Evolutionary conservation across 176 grass and related monocot genomes (phyloP), one percentile per base, ranked within the genome.

Genomic region (Ampelocalamus luodianensis): DNA sequence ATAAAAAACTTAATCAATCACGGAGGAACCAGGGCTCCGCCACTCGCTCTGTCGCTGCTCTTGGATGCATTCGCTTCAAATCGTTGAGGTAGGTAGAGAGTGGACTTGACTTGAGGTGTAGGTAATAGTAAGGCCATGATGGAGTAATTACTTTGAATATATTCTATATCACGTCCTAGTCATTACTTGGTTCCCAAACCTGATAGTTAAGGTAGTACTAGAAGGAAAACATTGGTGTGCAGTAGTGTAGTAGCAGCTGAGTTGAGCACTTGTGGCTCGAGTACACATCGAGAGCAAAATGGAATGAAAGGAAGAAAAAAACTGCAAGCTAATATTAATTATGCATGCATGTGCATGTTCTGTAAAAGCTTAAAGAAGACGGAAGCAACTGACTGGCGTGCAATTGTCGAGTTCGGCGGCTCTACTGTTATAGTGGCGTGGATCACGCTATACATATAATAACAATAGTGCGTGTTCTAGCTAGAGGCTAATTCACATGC

Each of bases 371-470:
- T 81, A 17, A 56, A 44, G 32, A 53, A 42, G 44, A 40, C 71
- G 22, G 32, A 39, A 75, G 20, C 68, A 74, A 48, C 68, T 49
- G 54, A 26, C 12, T 83, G 26, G 55, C 40, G 81, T 83, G 69
- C 42, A 16, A 14, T 49, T 72, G 51, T 34, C 64, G 29, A 49
- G 17, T n/a, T 37, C 69, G 68, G 26, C 71, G 58, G 68, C 60
- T 79, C 43, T 49, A 46, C 26, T 63, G n/a, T 12, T 66, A 6
- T 22, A 45, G 7, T 10, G 13, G 23, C 77, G 20, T 51, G 77
- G 45, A 66, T 36, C 42, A 36, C 8, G 61, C 49, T 49, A 48
- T 34, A 60, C 6, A 8, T 48, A 45, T 10, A 14, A 49, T 49
- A 5, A 15, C 0, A 1, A 43, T 4, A 6, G n/a, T 13, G 58